phyloP scores from a whole-genome alignment of 495 filamentous ascomycete genomes.

The Xanthoparmelia taractica region DNA sequence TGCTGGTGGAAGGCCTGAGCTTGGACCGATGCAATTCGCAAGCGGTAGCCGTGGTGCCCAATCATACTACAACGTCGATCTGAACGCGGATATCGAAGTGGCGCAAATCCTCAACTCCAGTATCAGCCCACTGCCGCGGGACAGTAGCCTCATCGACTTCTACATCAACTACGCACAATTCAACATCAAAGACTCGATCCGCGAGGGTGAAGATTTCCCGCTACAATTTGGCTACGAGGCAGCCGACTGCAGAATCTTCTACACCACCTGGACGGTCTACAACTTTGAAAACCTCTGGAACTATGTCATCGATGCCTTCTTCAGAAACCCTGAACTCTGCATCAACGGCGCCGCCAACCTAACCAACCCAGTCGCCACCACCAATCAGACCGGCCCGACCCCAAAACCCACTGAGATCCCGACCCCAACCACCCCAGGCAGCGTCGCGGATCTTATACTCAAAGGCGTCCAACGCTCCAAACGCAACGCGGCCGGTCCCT shows the following conservation, averaged over 20 bases:
- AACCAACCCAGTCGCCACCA: constrained; percentile 1
- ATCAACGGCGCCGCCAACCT: constrained; percentile 18
- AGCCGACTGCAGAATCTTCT: constrained; percentile 49
- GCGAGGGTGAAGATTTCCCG: constrained; percentile 32
- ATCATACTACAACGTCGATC: constrained; percentile 19
- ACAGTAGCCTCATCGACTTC: constrained; percentile 28
- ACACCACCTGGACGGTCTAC: constrained; percentile 40
- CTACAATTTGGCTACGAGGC: constrained; percentile 48
- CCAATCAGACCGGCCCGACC: constrained; percentile 1
- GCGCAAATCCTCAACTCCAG: constrained; percentile 25
- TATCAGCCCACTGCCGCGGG: constrained; percentile 23
- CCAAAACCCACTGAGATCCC: constrained; percentile 1
- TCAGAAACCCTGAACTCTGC: constrained; percentile 23
- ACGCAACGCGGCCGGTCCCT: background rate
- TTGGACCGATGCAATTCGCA: constrained; percentile 39
- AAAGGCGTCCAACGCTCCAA: constrained; percentile 14
- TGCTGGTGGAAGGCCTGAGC: constrained; percentile 40
- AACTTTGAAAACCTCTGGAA: constrained; percentile 40
- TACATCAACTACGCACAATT: constrained; percentile 29
- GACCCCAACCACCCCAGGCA: constrained; percentile 11
- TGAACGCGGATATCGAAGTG: constrained; percentile 31
- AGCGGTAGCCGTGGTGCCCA: constrained; percentile 33
- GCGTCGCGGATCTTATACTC: constrained; percentile 13
- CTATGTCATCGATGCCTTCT: constrained; percentile 31
- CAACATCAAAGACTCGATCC: constrained; percentile 39